Evolutionary conservation across 306 rosid species (phyloP), one percentile per base, ranked within the genome.

Genomic region (Acacia crassicarpa): DNA sequence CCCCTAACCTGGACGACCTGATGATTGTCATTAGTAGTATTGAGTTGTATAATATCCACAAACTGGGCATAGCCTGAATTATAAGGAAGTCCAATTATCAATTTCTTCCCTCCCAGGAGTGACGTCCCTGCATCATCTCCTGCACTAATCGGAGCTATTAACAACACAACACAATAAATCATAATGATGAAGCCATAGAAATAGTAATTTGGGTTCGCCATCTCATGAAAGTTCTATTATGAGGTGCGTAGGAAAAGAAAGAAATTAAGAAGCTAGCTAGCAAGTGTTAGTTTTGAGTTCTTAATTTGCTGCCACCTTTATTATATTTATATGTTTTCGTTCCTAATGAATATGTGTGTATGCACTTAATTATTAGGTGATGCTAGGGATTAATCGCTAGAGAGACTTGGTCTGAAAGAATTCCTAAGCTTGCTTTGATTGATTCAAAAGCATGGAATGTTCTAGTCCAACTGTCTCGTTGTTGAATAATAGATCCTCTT

Each of bases 81-180:
- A n/a, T 40, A 45, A 65, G 83, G 79, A 9, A 80, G 23, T 9
- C 78, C 73, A 44, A 72, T 33, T 20, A 46, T 62, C 43, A 80
- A 30, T 48, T 72, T 80, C 40, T 27, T 80, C 35, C 78, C 78
- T 30, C 63, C 78, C 2, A 72, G 48, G n/a, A 44, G 17, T 17
- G 51, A 20, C 22, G 53, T 12, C 5, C 53, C 53, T 48, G 2
- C 71, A 80, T 43, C 63, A 35, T 22, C 59, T 43, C 43, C 56
- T 46, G 38, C 62, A 0, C 22, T 62, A 9, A 33, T 32, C 72
- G 63, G 74, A 49, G 66, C 74, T 33, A 48, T 22, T 33, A 63
- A 16, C 16, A 73, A 45, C 15, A 73, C 5, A 33, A 10, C 5
- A 13, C 20, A 56, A 75, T 6, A 53, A 74, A 33, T 2, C 15